Evolutionary conservation across 139 green algal genomes (phyloP).

Genomic region (Closterium sp.): DNA sequence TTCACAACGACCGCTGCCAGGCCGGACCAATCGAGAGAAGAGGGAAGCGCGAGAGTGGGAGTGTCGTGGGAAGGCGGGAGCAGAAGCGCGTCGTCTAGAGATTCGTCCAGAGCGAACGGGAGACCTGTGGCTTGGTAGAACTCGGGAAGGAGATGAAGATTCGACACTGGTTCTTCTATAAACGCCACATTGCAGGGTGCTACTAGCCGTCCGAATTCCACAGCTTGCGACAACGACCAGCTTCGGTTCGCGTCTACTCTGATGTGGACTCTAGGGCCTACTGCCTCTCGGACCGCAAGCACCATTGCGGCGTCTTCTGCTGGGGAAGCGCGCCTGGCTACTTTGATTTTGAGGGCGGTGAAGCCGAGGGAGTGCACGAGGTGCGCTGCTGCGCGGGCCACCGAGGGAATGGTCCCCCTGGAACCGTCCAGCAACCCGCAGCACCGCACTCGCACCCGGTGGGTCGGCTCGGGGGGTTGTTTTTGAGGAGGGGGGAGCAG

Average conservation of each 20-base stretch:
- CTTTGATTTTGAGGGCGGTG: slow-evolving; percentile 16
- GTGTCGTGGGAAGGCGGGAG: background rate
- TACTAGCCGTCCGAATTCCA: slow-evolving; percentile 51
- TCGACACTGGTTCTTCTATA: slow-evolving; percentile 72
- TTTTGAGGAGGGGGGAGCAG: background rate
- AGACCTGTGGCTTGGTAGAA: slow-evolving; percentile 69
- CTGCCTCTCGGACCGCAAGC: slow-evolving; percentile 58
- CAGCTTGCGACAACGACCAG: slow-evolving; percentile 76
- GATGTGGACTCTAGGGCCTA: slow-evolving; percentile 68
- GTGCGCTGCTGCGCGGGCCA: background rate
- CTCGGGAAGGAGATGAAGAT: slow-evolving; percentile 58
- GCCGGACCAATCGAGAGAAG: background rate
- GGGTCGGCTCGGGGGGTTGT: background rate
- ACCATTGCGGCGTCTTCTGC: slow-evolving; percentile 73
- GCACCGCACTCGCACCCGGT: background rate
- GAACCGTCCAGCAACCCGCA: background rate
- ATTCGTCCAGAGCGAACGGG: slow-evolving; percentile 81
- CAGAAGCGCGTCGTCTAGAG: slow-evolving; percentile 68
- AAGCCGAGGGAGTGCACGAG: background rate
- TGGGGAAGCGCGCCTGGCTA: slow-evolving; percentile 52
- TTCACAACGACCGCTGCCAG: slow-evolving; percentile 49
- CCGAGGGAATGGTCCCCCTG: background rate
- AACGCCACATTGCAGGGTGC: slow-evolving; percentile 34
- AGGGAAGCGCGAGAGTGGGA: background rate
- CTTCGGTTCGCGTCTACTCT: slow-evolving; percentile 86